phyloP scores from a whole-genome alignment of 2,329 filamentous ascomycete genomes.

The Xylaria sp. region DNA sequence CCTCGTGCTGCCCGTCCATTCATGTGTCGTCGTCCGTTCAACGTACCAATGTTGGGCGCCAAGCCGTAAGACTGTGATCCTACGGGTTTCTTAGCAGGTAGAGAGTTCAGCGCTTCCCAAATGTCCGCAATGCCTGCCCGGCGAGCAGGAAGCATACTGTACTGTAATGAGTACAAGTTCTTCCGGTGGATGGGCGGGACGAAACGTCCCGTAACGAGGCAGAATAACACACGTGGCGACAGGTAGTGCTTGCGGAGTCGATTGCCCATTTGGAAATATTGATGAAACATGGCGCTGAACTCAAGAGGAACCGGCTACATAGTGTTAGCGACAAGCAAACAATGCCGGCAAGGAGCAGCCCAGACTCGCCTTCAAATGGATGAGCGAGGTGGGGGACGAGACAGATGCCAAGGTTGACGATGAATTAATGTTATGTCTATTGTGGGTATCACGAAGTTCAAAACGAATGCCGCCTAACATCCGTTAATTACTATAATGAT shows the following conservation, averaged over 20 bases:
- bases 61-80: constrained; percentile 44
- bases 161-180: constrained; percentile 95
- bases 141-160: constrained; percentile 92
- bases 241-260: constrained; percentile 96
- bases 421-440: constrained; percentile 58
- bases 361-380: constrained; percentile 79
- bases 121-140: constrained; percentile 85
- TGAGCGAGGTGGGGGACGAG: constrained; percentile 78
- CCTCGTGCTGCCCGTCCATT: constrained; percentile 45
- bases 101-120: constrained; percentile 76
- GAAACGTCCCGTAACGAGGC: constrained; percentile 88
- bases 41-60: constrained; percentile 28
- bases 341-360: neutral
- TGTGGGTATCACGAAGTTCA: constrained; percentile 81
- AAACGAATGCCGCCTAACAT: constrained; percentile 81
- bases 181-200: constrained; percentile 95
- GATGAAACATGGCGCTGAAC: constrained; percentile 93
- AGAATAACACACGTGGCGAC: constrained; percentile 86
- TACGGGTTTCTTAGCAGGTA: constrained; percentile 58
- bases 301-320: constrained; percentile 84
- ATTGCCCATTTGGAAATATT: constrained; percentile 94
- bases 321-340: constrained; percentile 19
- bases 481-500: constrained; percentile 19
- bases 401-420: constrained; percentile 40
- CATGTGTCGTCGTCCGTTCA: constrained; percentile 45